phyloP scores from a whole-genome alignment of 108 stramenopile genomes.

The Cyclotella cryptica region DNA sequence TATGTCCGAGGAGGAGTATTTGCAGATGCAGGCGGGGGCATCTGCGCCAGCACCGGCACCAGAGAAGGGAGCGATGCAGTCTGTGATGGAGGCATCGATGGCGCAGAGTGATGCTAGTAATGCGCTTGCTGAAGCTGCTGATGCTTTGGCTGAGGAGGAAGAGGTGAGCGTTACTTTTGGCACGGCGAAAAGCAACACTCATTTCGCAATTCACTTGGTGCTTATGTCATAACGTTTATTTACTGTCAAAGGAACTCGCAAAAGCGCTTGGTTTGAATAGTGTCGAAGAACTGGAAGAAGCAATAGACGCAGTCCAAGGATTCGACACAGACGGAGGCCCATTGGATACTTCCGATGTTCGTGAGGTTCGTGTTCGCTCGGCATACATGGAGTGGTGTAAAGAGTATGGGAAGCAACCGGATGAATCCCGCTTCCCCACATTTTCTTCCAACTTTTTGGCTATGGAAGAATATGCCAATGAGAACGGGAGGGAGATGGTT shows the following conservation, averaged over 20 bases:
- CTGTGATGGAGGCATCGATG: conserved; percentile 71
- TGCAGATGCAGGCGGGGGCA: conserved; percentile 52
- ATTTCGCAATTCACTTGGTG: not conserved
- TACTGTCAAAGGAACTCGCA: conserved; percentile 65
- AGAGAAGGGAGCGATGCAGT: conserved; percentile 64
- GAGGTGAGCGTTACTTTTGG: conserved; percentile 59
- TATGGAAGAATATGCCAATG: conserved; percentile 87
- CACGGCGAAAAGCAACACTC: not conserved
- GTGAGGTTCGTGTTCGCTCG: conserved; percentile 85
- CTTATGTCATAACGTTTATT: not conserved
- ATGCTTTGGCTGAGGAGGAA: conserved; percentile 86
- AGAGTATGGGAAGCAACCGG: conserved; percentile 70
- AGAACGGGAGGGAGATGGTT: conserved; percentile 75
- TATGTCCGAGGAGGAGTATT: conserved; percentile 80
- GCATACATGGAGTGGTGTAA: conserved; percentile 90
- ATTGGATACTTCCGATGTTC: conserved; percentile 70
- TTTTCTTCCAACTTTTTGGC: conserved; percentile 81
- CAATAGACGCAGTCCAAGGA: conserved; percentile 80
- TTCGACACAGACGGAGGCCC: conserved; percentile 75
- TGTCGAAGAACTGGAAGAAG: conserved; percentile 84
- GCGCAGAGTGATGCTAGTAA: conserved; percentile 76
- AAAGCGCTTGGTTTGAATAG: conserved; percentile 73
- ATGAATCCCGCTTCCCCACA: conserved; percentile 76
- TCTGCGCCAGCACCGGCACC: conserved; percentile 22
- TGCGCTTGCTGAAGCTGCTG: conserved; percentile 83